phyloP scores from a whole-genome alignment of 306 rosid genomes.

The Luffa acutangula region DNA sequence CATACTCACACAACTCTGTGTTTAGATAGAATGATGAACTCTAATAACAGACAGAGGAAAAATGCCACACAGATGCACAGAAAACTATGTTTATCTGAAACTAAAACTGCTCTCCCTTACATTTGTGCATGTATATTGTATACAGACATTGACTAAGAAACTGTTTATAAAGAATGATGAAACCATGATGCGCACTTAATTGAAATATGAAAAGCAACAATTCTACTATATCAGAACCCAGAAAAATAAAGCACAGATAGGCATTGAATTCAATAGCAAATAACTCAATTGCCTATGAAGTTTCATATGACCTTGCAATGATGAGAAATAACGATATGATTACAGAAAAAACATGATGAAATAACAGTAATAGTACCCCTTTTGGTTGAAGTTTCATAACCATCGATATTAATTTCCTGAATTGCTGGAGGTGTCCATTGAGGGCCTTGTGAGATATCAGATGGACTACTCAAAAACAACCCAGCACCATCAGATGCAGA shows the following conservation, averaged over 20 bases:
- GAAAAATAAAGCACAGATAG: neutral
- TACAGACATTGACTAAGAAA: neutral
- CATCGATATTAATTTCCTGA: slow-evolving; percentile 75
- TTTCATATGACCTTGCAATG: neutral
- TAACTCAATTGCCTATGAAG: neutral
- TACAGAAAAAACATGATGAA: neutral
- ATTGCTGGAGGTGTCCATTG: slow-evolving; percentile 68
- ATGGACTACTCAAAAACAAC: slow-evolving; percentile 52
- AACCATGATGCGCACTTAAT: neutral
- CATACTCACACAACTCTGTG: neutral
- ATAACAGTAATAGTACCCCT: slow-evolving; percentile 38
- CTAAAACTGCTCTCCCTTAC: neutral
- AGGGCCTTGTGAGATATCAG: slow-evolving; percentile 76
- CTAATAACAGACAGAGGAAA: neutral
- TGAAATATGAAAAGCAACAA: neutral
- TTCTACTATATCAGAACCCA: neutral
- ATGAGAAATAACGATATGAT: neutral
- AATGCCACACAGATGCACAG: neutral
- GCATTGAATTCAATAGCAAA: neutral
- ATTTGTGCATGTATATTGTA: neutral
- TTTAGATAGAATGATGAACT: neutral
- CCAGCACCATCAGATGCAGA: slow-evolving; percentile 76
- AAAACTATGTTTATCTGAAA: neutral
- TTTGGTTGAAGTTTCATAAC: slow-evolving; percentile 40
- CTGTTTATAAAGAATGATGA: neutral